These are phyloP conservation scores for Pythium biforme DNA, from an alignment of 352 stramenopile species.

Conservation along the genomic window DNA sequence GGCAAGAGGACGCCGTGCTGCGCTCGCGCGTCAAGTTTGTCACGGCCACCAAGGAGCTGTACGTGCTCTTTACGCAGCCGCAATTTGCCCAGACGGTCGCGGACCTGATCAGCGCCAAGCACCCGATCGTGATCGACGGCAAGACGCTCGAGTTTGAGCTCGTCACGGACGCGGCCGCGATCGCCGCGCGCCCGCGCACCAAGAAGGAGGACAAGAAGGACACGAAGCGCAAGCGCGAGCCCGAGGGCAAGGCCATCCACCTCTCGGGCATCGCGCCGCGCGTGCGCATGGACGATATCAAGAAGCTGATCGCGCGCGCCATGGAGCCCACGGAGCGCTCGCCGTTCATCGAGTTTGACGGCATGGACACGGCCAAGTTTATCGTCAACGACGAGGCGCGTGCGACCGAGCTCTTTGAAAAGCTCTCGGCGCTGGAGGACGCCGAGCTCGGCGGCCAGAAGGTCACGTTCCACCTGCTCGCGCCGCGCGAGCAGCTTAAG, in stretches of 20 bases:
- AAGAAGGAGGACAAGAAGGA: conserved; percentile 46
- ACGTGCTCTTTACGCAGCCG: conserved; percentile 77
- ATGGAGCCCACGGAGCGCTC: conserved; percentile 46
- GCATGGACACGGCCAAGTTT: conserved; percentile 73
- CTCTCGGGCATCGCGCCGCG: conserved; percentile 78
- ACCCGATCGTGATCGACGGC: conserved; percentile 55
- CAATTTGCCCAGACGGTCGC: conserved; percentile 63
- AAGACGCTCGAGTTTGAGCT: conserved; percentile 72
- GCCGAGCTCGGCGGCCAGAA: conserved; percentile 74
- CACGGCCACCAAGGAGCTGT: conserved; percentile 62
- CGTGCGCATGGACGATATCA: conserved; percentile 79
- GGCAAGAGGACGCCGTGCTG: conserved; percentile 63
- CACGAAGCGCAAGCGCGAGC: conserved; percentile 74
- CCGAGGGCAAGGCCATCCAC: conserved; percentile 71
- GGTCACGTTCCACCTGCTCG: conserved; percentile 74
- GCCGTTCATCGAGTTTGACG: conserved; percentile 83
- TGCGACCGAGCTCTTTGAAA: conserved; percentile 66
- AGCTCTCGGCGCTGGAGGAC: conserved; percentile 56
- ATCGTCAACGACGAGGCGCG: conserved; percentile 44
- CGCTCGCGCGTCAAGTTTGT: conserved; percentile 72
- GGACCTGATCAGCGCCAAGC: conserved; percentile 37
- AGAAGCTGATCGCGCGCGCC: conserved; percentile 68
- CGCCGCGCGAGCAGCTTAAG: conserved; percentile 61
- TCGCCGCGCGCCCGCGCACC: conserved; percentile 65
- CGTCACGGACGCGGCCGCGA: conserved; percentile 68